These are phyloP conservation scores for Nephelium lappaceum DNA, from an alignment of 345 rosid genomes.

Conservation along the genomic window DNA sequence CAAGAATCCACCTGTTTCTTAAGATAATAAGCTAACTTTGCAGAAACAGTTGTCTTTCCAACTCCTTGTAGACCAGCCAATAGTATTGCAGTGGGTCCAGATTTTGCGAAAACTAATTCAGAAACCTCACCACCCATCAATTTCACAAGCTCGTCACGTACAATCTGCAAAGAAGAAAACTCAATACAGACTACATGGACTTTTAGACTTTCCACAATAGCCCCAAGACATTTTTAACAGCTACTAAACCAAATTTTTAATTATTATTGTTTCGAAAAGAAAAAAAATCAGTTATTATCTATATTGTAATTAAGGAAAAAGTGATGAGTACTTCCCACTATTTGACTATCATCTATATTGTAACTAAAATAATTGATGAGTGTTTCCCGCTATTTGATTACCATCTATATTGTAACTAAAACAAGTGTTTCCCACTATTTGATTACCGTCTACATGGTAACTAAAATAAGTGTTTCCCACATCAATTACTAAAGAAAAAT, in stretches of 20 bases:
- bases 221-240: background rate
- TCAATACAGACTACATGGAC: background rate
- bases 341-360: background rate
- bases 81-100: constrained; percentile 80
- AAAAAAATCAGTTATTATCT: background rate
- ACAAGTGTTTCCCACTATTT: background rate
- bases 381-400: background rate
- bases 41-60: constrained; percentile 97
- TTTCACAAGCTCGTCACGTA: constrained; percentile 84
- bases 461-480: background rate
- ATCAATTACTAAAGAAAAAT: background rate
- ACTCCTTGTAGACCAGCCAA: constrained; percentile 98
- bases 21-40: constrained; percentile 87
- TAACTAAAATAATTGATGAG: background rate
- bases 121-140: constrained; percentile 99
- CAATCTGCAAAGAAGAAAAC: constrained; percentile 54
- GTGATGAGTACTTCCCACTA: background rate
- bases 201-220: background rate
- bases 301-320: background rate
- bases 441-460: background rate
- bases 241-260: background rate
- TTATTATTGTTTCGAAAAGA: too few relatives aligned
- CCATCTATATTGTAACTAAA: background rate
- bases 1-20: constrained; percentile 70
- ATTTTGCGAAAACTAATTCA: constrained; percentile 82